These are phyloP conservation scores for Calcarisporium arbuscula DNA, from an alignment of 2,329 filamentous ascomycete species.

Conservation along the genomic window DNA sequence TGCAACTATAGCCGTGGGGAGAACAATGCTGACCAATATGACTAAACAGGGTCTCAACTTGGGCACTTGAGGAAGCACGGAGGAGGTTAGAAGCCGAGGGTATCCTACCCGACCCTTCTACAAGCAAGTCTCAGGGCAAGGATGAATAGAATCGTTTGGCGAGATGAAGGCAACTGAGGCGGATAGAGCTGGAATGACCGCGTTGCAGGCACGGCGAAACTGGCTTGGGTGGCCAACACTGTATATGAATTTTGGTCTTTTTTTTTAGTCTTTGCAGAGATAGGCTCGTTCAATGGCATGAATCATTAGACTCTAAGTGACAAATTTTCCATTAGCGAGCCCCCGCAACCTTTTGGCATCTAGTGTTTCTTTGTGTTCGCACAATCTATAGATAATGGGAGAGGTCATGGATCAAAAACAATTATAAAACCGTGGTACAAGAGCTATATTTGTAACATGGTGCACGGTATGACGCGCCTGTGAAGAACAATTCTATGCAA, in stretches of 20 bases:
- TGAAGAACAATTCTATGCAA: too few species aligned
- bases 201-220: not conserved
- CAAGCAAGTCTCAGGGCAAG: constrained; percentile 45
- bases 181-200: constrained; percentile 6
- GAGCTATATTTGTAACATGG: too few species aligned
- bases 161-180: constrained; percentile 5
- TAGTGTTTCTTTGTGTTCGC: too few species aligned
- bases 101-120: constrained; percentile 71
- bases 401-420: too few species aligned
- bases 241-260: constrained; percentile 21
- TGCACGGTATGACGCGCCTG: too few species aligned
- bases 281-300: constrained; percentile 21
- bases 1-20: too few species aligned
- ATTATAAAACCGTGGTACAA: too few species aligned
- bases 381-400: too few species aligned
- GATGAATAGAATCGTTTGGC: constrained; percentile 19
- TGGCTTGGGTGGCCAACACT: constrained; percentile 16
- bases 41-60: constrained; percentile 99
- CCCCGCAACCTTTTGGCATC: too few species aligned
- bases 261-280: constrained; percentile 17
- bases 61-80: constrained; percentile 95
- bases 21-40: too few species aligned
- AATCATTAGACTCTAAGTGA: constrained; percentile 23
- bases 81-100: constrained; percentile 94
- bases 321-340: too few species aligned